Base-by-base conservation (phyloP, 768 basidiomycete genomes). In the Ramaria sp. region DNA sequence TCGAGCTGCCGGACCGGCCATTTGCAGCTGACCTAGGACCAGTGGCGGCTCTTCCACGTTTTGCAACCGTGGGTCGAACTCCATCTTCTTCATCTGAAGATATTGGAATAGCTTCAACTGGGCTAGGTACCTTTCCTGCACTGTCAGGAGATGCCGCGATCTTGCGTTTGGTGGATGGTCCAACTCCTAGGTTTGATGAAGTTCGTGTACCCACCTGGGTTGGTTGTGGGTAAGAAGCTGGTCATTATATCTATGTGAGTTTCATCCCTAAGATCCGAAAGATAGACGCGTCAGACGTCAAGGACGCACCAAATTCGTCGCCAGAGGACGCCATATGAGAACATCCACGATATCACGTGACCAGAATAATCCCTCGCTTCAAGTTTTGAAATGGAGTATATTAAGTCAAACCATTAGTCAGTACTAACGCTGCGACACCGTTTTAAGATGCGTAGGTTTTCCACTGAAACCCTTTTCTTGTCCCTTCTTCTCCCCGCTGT, bases 1-100 rank as follows among this genome's bases (percentile, higher is more conserved):
- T 50, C n/a, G 47, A 48, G 22, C 24, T 30, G 24, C 12, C 3
- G 20, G 48, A n/a, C 16, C 48, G 7, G 18, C 48, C 48, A 37
- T 50, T 50, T 6, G 16, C 20, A 20, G 48, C 30, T 7, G 45
- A 16, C 2, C 24, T n/a, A 47, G 45, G 25, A 8, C 30, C 16
- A n/a, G 5, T 36, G 15, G 15, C 48, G 10, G 48, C 10, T 36
- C 22, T 50, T 37, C 48, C 48, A 2, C 30, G 48, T 24, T 50
- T 50, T 18, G 32, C 4, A 25, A 16, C 30, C 16, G 32, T 12
- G 48, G 27, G 34, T 6, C 3, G 30, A 4, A n/a, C n/a, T n/a
- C 32, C 13, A 1, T 50, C 48, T 15, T 50, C 48, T 9, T 50
- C 48, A 32, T 50, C 48, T 16, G 48, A 50, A 20, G 48, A 50